Conservation (phyloP, 2,329 filamentous ascomycete species). For the Diaporthe sp. region DNA sequence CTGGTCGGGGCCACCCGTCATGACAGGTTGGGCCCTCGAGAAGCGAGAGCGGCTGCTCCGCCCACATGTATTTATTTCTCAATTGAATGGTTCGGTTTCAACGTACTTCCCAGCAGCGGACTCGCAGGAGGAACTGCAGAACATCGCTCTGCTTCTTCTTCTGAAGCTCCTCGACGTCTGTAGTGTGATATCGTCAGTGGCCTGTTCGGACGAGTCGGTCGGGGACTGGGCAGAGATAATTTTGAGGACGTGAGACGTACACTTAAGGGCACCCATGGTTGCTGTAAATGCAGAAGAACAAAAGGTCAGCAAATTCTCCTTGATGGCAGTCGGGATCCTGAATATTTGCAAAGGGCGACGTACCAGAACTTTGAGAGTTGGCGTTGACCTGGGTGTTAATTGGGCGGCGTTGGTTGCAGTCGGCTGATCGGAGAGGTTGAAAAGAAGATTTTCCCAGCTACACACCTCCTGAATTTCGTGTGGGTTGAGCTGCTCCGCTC, state of each 20-base stretch:
- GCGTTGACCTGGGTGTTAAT: slow-evolving; percentile 39
- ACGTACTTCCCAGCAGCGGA: slow-evolving; percentile 99
- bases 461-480: slow-evolving; percentile 38
- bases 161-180: slow-evolving; percentile 98
- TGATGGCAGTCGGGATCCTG: slow-evolving; percentile 4
- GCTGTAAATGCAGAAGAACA: slow-evolving; percentile 53
- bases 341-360: slow-evolving; percentile 20
- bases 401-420: slow-evolving; percentile 23
- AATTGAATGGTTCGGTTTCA: slow-evolving; percentile 58
- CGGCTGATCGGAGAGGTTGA: slow-evolving; percentile 7
- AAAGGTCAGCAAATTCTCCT: slow-evolving; percentile 44
- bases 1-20: slow-evolving; percentile 46
- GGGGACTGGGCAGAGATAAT: slow-evolving; percentile 6
- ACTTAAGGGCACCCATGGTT: slow-evolving; percentile 99
- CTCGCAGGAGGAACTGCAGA: slow-evolving; percentile 99
- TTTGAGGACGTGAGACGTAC: slow-evolving; percentile 36
- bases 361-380: slow-evolving; percentile 39
- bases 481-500: slow-evolving; percentile 25
- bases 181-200: slow-evolving; percentile 35
- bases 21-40: slow-evolving; percentile 27
- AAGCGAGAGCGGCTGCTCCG: slow-evolving; percentile 42
- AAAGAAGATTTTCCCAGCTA: slow-evolving; percentile 35
- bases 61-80: slow-evolving; percentile 43
- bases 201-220: slow-evolving; percentile 31
- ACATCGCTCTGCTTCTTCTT: slow-evolving; percentile 99